Conservation (phyloP, 2,329 filamentous ascomycete species). For the Fusarium pseudocircinatum region DNA sequence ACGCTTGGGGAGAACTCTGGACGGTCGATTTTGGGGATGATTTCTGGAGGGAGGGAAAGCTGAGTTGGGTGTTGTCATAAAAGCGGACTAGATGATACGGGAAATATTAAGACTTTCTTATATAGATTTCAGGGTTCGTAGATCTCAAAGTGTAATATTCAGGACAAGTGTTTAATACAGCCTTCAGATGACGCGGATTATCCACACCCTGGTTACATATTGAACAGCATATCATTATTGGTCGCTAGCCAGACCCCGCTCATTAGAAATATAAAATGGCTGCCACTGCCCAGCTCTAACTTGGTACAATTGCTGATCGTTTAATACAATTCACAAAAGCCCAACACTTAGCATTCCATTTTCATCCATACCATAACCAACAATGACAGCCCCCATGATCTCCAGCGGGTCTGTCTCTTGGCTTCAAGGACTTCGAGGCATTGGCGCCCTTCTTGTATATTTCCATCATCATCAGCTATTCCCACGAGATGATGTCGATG, state of each 20-base stretch:
- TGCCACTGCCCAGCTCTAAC: not conserved
- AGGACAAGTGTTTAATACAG: not conserved
- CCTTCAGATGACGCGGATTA: not conserved
- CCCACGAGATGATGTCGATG: too few relatives aligned
- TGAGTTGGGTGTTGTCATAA: not conserved
- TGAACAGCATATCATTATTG: not conserved
- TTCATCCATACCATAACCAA: too few relatives aligned
- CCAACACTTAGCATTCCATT: not conserved
- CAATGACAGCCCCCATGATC: too few relatives aligned
- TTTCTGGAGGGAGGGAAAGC: not conserved
- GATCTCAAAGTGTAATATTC: not conserved
- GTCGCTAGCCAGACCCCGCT: not conserved
- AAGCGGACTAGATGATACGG: rapidly evolving
- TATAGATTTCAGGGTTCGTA: not conserved
- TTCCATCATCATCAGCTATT: too few relatives aligned
- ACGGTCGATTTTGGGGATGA: not conserved
- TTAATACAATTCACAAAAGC: not conserved
- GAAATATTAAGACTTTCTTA: not conserved
- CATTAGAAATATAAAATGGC: not conserved
- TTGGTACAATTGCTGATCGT: not conserved
- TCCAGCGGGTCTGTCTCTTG: too few relatives aligned
- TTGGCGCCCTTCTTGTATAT: too few relatives aligned
- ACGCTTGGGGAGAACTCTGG: not conserved
- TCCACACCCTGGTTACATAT: not conserved
- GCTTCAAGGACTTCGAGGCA: too few relatives aligned